Conservation (phyloP, 2,329 filamentous ascomycete species). For the Neopestalotiopsis rosae region DNA sequence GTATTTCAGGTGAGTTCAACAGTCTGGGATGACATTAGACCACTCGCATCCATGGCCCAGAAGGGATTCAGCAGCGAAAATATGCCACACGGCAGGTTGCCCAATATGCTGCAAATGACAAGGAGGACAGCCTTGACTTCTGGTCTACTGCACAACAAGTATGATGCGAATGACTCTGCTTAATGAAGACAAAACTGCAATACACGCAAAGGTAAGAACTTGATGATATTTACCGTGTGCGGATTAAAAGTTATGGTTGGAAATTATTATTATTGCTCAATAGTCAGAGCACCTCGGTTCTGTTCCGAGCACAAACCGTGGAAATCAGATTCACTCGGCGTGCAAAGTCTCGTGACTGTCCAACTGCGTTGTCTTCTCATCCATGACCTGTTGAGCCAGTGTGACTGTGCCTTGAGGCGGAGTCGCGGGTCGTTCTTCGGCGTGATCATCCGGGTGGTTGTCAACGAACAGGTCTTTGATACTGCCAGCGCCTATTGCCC, state of each 20-base stretch:
- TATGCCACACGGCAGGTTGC: not conserved
- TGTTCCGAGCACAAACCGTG: not conserved
- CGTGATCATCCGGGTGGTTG: constrained; percentile 38
- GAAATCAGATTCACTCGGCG: not conserved
- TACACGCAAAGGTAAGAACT: too few species aligned
- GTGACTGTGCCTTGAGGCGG: constrained; percentile 47
- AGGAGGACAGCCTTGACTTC: too few species aligned
- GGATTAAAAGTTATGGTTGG: not conserved
- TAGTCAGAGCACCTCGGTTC: not conserved
- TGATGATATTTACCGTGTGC: too few species aligned
- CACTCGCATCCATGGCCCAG: not conserved
- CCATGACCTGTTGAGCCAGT: constrained; percentile 57
- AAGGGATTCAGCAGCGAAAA: constrained; percentile 3
- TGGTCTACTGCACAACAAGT: too few species aligned
- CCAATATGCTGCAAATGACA: not conserved
- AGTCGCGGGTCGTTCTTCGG: constrained; percentile 28
- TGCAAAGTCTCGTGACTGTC: constrained; percentile 39
- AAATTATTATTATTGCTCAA: not conserved
- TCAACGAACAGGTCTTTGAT: constrained; percentile 56
- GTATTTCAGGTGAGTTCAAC: constrained; percentile 1
- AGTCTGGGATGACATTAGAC: too few species aligned
- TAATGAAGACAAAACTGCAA: too few species aligned
- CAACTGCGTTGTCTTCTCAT: constrained; percentile 57
- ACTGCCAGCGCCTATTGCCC: constrained; percentile 52
- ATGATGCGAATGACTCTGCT: too few species aligned